Evolutionary conservation across 202 grass and related monocot genomes (phyloP).

Genomic region (Schoenoplectus triqueter): DNA sequence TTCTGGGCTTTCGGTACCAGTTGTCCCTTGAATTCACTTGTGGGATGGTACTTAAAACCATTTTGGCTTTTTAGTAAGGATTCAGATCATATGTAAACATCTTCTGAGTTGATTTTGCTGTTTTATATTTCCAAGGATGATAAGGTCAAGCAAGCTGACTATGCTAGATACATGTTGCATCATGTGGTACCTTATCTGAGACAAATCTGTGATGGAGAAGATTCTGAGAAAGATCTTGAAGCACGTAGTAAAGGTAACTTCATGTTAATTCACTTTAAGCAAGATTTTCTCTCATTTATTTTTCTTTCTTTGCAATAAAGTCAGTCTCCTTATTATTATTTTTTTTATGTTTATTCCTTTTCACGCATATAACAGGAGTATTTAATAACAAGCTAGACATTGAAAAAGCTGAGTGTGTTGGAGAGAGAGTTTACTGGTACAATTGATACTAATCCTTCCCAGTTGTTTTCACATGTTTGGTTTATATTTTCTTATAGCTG

Average conservation of each 20-base stretch:
- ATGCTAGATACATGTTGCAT: constrained; percentile 59
- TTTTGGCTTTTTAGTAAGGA: background rate
- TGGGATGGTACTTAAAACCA: background rate
- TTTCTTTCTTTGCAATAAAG: constrained; percentile 25
- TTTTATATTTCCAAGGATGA: background rate
- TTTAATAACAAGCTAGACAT: constrained; percentile 45
- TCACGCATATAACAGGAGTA: constrained; percentile 39
- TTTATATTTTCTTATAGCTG: background rate
- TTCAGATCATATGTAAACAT: background rate
- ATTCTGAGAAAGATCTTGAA: constrained; percentile 57
- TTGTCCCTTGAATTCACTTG: background rate
- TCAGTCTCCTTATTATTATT: constrained; percentile 31
- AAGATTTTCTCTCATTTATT: constrained; percentile 32
- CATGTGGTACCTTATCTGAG: constrained; percentile 63
- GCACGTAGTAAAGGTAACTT: constrained; percentile 50
- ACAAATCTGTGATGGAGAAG: constrained; percentile 58
- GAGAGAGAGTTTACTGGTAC: constrained; percentile 85
- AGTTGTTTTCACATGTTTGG: background rate
- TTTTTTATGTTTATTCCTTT: background rate
- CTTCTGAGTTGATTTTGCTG: background rate
- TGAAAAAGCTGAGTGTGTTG: constrained; percentile 58
- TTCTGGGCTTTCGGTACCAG: background rate
- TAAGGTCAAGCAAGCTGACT: background rate
- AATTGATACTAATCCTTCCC: background rate
- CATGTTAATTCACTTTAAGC: background rate